These are phyloP conservation scores for Citrus medica DNA, from an alignment of 345 rosid species.

Conservation along the genomic window DNA sequence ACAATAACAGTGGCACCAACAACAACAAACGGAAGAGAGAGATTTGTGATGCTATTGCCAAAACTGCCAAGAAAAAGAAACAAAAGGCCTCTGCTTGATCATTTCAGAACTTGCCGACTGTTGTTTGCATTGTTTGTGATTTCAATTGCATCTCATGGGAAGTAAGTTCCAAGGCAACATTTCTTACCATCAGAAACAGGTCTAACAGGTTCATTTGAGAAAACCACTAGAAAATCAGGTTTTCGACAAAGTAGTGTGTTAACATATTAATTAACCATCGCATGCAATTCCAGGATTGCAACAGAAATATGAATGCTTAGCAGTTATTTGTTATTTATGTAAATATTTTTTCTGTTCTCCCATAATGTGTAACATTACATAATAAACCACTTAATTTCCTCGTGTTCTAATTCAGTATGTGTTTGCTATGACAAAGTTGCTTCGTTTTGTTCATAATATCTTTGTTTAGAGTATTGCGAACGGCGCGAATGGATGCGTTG, in stretches of 20 bases:
- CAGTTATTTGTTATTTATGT: too few relatives aligned
- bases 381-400: not conserved
- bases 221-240: not conserved
- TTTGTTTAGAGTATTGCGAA: not conserved
- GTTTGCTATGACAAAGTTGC: not conserved
- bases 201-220: not conserved
- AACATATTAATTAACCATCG: not conserved
- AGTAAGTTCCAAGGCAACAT: not conserved
- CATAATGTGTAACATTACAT: not conserved
- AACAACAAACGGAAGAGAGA: conserved; percentile 42
- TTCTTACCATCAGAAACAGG: not conserved
- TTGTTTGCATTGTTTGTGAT: not conserved
- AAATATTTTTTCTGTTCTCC: not conserved
- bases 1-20: not conserved
- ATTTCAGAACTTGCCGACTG: not conserved
- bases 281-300: not conserved
- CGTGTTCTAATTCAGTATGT: not conserved
- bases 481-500: not conserved
- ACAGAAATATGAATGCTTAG: not conserved
- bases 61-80: conserved; percentile 47
- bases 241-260: not conserved
- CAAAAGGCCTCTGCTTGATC: conserved; percentile 39
- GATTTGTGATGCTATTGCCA: conserved; percentile 43
- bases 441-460: not conserved
- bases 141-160: not conserved